Percentiles rank a stretch among this genome's conserved stretches.
phyloP scores from a whole-genome alignment of 176 grass and related monocot genomes.

The Elymus sibiricus region DNA sequence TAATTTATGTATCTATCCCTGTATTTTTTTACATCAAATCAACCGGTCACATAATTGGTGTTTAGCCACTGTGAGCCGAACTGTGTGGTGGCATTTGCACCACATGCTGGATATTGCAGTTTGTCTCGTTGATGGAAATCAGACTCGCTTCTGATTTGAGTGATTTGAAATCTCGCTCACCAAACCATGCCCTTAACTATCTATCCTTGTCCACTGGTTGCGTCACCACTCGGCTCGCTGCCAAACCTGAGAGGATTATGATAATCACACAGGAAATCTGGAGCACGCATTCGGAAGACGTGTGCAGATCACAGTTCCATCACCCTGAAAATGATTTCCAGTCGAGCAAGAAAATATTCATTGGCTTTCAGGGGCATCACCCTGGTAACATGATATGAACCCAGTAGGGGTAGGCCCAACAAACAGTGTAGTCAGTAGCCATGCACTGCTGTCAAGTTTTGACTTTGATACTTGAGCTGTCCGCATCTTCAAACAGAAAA shows the following conservation, averaged over 20 bases:
- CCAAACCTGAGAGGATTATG: background rate
- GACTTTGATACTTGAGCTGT: background rate
- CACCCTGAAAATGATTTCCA: background rate
- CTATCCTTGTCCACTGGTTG: background rate
- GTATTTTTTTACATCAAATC: background rate
- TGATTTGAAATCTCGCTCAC: background rate
- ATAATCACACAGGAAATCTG: background rate
- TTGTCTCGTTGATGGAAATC: background rate
- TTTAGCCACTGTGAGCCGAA: background rate
- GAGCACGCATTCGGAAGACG: background rate
- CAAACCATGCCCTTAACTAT: background rate
- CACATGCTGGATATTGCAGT: background rate
- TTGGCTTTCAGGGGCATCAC: background rate
- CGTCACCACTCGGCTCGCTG: background rate
- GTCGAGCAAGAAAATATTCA: background rate
- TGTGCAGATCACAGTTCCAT: background rate
- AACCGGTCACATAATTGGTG: background rate
- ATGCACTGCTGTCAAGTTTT: background rate
- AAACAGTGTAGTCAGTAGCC: background rate
- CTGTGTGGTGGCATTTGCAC: background rate
- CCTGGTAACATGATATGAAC: background rate
- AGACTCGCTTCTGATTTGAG: background rate
- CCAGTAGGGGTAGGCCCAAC: background rate
- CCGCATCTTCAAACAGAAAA: background rate
- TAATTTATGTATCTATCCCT: background rate